A percentile compares a stretch with the other conserved stretches of the same genome.
Evolutionary conservation across 768 basidiomycete genomes (phyloP).

Genomic region (Agaricus sinodeliciosus): DNA sequence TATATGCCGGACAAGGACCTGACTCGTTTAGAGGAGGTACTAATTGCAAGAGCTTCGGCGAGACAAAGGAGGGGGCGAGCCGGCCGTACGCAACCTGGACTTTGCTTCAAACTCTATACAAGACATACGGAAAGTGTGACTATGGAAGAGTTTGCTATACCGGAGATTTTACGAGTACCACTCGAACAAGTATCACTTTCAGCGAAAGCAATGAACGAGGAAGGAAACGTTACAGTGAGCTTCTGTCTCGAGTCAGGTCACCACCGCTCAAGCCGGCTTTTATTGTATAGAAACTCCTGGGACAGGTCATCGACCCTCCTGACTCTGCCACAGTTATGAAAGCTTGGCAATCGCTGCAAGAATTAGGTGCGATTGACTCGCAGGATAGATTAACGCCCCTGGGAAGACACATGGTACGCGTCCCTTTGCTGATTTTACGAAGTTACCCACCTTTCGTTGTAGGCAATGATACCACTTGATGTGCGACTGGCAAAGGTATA

Average conservation of each 20-base stretch:
- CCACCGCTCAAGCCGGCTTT: background rate
- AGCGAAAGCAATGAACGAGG: slow-evolving; percentile 73
- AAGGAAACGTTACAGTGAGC: slow-evolving; percentile 69
- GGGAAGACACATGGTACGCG: slow-evolving; percentile 67
- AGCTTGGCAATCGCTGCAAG: slow-evolving; percentile 66
- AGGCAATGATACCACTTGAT: slow-evolving; percentile 87
- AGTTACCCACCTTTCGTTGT: background rate
- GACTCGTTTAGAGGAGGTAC: slow-evolving; percentile 71
- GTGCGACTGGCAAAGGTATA: slow-evolving; percentile 77
- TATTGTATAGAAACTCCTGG: slow-evolving; percentile 46
- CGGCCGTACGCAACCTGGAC: slow-evolving; percentile 75
- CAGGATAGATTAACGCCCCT: slow-evolving; percentile 69
- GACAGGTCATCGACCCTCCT: slow-evolving; percentile 81
- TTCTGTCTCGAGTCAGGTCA: slow-evolving; percentile 9
- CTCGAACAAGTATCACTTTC: slow-evolving; percentile 77
- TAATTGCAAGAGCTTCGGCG: slow-evolving; percentile 74
- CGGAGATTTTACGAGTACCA: slow-evolving; percentile 85
- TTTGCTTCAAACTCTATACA: slow-evolving; percentile 88
- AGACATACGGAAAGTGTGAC: slow-evolving; percentile 41
- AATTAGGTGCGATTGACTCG: slow-evolving; percentile 71
- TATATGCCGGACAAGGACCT: slow-evolving; percentile 66
- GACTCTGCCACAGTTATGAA: slow-evolving; percentile 65
- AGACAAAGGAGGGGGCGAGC: slow-evolving; percentile 86
- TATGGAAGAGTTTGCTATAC: slow-evolving; percentile 66
- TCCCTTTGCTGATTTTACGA: background rate